Base-by-base conservation (phyloP, 176 grass and related monocot genomes). In the Oryza meridionalis region DNA sequence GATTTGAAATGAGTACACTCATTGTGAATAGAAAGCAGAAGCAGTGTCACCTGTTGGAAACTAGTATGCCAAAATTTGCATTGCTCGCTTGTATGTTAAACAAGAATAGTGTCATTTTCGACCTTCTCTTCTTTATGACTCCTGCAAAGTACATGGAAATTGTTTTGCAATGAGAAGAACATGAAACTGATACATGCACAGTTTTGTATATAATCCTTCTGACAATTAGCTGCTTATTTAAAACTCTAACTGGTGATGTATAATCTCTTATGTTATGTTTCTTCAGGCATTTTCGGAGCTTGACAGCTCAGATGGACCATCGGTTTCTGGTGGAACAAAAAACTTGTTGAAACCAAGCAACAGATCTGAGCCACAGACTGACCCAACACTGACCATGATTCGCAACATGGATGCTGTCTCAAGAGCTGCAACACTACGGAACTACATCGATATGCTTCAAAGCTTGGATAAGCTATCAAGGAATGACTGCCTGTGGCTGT, bases 401-500 rank as follows among this genome's bases (percentile, higher is more conserved):
- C 75, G 67, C 40, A 85, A 42, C 25, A 92, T 98, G 91, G 91
- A 98, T 55, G 82, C 84, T 1, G 80, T 98, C 81, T 77, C 87
- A 7, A 86, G 89, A 74, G 92, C 93, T 67, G 75, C 89, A 1
- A 90, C 91, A 33, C 75, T 95, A 6, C 59, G 84, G 49, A 98
- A 95, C 46, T 92, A 92, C 61, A 87, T 93, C 0, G 46, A 81
- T 47, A 90, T 88, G 91, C 69, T 91, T 31, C 87, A 94, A 27
- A 92, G 93, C 75, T 70, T 84, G 77, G 80, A 75, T 61, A 63
- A 70, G 11, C 55, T 98, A 6, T 93, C 87, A n/a, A 88, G 82
- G 83, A 87, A 94, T 16, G 82, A 98, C 47, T 98, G 93, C 82
- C n/a, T 95, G 19, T 95, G 93, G 89, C 67, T 95, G 9, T 98